Conservation (phyloP, 1,284 basidiomycete genomes). For the Mycosarcoma maydis region DNA sequence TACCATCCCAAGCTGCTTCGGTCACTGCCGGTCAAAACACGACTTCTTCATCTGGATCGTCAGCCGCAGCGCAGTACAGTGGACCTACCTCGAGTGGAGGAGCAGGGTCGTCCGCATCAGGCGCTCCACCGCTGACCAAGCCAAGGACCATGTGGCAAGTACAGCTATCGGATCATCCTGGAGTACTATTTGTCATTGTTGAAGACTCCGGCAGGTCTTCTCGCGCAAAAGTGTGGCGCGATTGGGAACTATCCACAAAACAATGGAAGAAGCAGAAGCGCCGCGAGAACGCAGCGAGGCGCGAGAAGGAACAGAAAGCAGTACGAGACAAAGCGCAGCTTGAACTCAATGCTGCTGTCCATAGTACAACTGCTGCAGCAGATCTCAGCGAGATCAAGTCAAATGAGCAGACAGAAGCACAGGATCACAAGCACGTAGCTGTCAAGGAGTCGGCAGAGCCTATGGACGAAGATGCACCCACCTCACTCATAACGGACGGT, state of each 20-base stretch:
- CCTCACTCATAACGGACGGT: background rate
- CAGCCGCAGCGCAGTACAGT: background rate
- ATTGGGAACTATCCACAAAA: conserved; percentile 38
- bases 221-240: conserved; percentile 40
- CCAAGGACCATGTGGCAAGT: conserved; percentile 52
- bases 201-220: conserved; percentile 49
- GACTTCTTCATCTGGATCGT: conserved; percentile 2
- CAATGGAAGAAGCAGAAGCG: conserved; percentile 40
- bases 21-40: background rate
- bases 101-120: conserved; percentile 23
- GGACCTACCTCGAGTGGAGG: conserved; percentile 1
- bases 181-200: conserved; percentile 46
- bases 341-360: too few relatives aligned
- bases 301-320: conserved; percentile 5
- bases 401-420: background rate
- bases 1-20: background rate
- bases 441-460: conserved; percentile 4
- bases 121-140: conserved; percentile 40
- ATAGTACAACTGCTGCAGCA: too few relatives aligned
- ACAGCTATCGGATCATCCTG: conserved; percentile 42
- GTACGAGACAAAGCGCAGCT: too few relatives aligned
- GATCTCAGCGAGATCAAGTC: too few relatives aligned
- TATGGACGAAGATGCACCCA: conserved; percentile 32
- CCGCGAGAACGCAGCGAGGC: conserved; percentile 16
- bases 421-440: background rate